These are phyloP conservation scores for Myxozyma nipponensis DNA, from an alignment of 805 yeast genomes.

Conservation along the genomic window DNA sequence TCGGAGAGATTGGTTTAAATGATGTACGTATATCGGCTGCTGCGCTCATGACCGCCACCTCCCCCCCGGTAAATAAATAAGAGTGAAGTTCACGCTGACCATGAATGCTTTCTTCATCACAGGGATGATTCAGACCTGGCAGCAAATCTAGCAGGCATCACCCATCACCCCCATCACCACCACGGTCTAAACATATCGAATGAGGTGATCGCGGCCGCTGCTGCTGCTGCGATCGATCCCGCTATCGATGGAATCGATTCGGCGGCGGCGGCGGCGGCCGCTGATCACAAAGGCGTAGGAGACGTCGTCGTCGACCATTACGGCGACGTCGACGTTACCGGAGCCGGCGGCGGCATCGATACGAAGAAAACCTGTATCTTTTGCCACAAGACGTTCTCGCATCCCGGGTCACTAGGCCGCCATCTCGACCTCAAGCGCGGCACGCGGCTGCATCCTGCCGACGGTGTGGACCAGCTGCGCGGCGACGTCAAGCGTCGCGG, in stretches of 20 bases:
- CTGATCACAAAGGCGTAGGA: background rate
- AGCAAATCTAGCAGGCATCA: constrained; percentile 22
- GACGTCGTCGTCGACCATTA: background rate
- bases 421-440: constrained; percentile 58
- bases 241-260: constrained; percentile 9
- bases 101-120: too few relatives aligned
- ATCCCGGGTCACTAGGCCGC: constrained; percentile 58
- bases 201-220: constrained; percentile 11
- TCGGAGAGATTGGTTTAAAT: background rate
- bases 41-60: too few relatives aligned
- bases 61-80: too few relatives aligned
- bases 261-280: too few relatives aligned
- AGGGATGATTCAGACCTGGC: constrained; percentile 21
- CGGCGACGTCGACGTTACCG: background rate
- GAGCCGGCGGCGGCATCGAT: constrained; percentile 19
- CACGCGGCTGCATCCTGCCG: constrained; percentile 49
- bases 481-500: constrained; percentile 52
- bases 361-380: constrained; percentile 46
- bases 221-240: constrained; percentile 27
- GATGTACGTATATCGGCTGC: background rate
- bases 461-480: constrained; percentile 46
- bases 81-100: too few relatives aligned
- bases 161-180: constrained; percentile 23
- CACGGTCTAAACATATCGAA: constrained; percentile 21
- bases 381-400: constrained; percentile 52